Conservation (phyloP, 345 rosid species). For the Barbarea vulgaris region DNA sequence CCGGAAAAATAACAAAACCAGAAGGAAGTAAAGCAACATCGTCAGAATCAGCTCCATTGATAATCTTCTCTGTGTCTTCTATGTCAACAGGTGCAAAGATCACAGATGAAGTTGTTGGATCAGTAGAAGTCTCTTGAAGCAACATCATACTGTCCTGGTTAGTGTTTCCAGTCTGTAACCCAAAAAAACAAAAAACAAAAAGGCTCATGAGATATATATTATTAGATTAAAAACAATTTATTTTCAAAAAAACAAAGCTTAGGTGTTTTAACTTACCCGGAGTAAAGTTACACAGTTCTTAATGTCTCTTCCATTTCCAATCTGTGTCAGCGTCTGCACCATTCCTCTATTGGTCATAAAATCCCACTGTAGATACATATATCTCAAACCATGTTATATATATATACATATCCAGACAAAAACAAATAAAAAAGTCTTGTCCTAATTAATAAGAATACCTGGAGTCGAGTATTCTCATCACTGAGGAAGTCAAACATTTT, state of each 20-base stretch:
- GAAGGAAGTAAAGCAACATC: constrained; percentile 64
- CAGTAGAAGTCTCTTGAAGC: constrained; percentile 65
- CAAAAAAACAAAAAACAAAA: neutral
- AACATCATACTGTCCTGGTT: constrained; percentile 59
- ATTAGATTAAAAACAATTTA: neutral
- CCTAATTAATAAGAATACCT: constrained; percentile 50
- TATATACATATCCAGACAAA: neutral
- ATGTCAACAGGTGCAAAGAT: constrained; percentile 67
- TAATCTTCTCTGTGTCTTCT: constrained; percentile 48
- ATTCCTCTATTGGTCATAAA: constrained; percentile 67
- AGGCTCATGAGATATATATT: neutral
- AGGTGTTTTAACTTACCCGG: constrained; percentile 54
- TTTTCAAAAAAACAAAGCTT: neutral
- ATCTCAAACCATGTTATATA: constrained; percentile 9
- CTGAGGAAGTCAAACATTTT: constrained; percentile 79
- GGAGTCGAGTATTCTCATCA: constrained; percentile 66
- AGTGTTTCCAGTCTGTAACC: constrained; percentile 48
- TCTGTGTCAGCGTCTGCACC: constrained; percentile 78
- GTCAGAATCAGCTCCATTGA: constrained; percentile 58
- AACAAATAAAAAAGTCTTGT: neutral
- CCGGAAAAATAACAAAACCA: constrained; percentile 67
- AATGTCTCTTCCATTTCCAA: constrained; percentile 77
- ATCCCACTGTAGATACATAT: constrained; percentile 74
- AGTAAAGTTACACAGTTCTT: constrained; percentile 84
- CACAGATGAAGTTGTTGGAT: constrained; percentile 55